phyloP scores from a whole-genome alignment of 164 flowering plant genomes.

The Amborella trichopoda region DNA sequence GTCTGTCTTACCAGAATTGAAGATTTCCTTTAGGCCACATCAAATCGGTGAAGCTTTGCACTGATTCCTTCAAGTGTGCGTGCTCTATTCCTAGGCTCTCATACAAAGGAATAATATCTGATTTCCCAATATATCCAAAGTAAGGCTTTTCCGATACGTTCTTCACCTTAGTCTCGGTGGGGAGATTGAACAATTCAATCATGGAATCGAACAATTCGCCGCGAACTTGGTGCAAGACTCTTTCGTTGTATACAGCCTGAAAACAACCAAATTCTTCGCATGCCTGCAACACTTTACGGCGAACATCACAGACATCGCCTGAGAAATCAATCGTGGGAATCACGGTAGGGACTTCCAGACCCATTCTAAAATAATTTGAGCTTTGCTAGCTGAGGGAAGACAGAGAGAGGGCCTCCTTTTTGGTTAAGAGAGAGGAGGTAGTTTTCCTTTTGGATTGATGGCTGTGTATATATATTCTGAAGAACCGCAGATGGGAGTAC shows the following conservation, averaged over 20 bases:
- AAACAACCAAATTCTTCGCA: slow-evolving; percentile 44
- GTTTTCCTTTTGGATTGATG: too few species aligned
- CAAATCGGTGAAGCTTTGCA: slow-evolving; percentile 31
- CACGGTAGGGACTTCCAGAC: too few species aligned
- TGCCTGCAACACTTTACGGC: too few species aligned
- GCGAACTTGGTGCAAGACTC: slow-evolving; percentile 8
- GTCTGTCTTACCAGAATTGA: slow-evolving; percentile 24
- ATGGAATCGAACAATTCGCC: slow-evolving; percentile 21
- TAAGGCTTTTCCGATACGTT: slow-evolving; percentile 25
- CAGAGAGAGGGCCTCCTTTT: too few species aligned
- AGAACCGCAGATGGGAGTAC: too few species aligned
- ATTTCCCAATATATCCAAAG: slow-evolving; percentile 27
- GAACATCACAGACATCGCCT: too few species aligned
- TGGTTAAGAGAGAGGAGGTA: too few species aligned
- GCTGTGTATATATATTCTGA: too few species aligned
- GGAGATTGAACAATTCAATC: slow-evolving; percentile 41
- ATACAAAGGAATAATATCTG: slow-evolving; percentile 21
- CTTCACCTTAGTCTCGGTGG: slow-evolving; percentile 32
- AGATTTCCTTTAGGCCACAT: slow-evolving; percentile 54
- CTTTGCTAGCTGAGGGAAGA: too few species aligned
- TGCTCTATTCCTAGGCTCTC: slow-evolving; percentile 42
- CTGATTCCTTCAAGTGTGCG: slow-evolving; percentile 8
- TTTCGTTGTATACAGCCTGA: slow-evolving; percentile 11
- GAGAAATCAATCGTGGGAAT: too few species aligned
- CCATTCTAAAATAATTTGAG: too few species aligned